Percentiles rank a stretch among this genome's conserved stretches.
These are phyloP conservation scores for Adansonia rubrostipa DNA, from an alignment of 441 rosid species.

Conservation along the genomic window DNA sequence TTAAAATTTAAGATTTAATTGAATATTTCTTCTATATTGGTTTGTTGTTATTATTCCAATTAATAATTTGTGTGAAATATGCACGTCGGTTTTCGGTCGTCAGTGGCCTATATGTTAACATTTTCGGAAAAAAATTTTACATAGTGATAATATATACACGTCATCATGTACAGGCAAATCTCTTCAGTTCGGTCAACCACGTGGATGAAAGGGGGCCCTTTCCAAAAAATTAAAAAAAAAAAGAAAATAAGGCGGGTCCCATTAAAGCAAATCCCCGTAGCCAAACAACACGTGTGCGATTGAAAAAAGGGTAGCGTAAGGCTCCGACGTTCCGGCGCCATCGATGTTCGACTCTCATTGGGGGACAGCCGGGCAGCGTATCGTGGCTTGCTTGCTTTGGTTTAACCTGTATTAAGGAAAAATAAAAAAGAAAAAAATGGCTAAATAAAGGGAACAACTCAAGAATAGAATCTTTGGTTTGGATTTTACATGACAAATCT, in stretches of 20 bases:
- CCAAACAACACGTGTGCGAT: conserved; percentile 34
- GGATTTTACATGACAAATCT: no score
- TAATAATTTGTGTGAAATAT: no score
- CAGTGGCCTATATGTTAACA: no score
- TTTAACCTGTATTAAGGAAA: no score
- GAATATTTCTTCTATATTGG: no score
- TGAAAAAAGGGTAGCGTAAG: conserved; percentile 17
- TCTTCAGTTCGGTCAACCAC: conserved; percentile 27
- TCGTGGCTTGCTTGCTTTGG: not conserved
- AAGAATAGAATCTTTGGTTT: not conserved
- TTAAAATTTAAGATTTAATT: no score
- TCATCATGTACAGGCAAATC: not conserved
- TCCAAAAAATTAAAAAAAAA: not conserved
- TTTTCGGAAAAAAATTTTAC: no score
- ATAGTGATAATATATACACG: no score
- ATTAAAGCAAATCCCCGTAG: not conserved
- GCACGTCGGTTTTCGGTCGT: no score
- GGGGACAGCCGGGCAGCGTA: conserved; percentile 40
- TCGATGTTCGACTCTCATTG: not conserved
- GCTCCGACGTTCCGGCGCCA: conserved; percentile 13
- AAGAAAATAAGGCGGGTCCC: not conserved
- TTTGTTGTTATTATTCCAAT: no score
- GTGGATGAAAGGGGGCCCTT: not conserved
- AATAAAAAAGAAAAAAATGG: not conserved
- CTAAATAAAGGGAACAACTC: not conserved